These are phyloP conservation scores for Colletotrichum sp. DNA, from an alignment of 2,329 filamentous ascomycete genomes.

Conservation along the genomic window DNA sequence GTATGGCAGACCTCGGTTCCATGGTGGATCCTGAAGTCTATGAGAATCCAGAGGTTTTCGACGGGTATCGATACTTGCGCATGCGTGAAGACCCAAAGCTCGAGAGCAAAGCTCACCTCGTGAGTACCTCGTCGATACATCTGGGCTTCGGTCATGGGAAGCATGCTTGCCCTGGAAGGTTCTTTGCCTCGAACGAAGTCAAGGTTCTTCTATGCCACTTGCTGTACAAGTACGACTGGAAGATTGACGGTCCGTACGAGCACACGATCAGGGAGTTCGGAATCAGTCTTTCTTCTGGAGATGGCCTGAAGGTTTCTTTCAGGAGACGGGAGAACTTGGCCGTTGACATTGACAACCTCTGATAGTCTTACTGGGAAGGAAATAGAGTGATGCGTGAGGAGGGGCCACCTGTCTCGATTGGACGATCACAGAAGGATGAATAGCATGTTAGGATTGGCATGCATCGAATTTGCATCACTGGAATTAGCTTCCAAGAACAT, in stretches of 20 bases:
- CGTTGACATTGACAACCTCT: neutral
- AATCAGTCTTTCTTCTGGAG: neutral
- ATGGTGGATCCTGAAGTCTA: neutral
- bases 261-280: neutral
- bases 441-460: no score
- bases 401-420: fast-evolving
- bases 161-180: neutral
- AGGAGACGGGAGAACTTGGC: neutral
- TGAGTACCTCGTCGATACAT: neutral
- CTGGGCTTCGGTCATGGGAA: neutral
- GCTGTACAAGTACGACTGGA: neutral
- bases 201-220: neutral
- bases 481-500: no score
- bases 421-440: no score
- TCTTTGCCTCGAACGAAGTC: neutral
- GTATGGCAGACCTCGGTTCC: neutral
- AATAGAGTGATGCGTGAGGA: neutral
- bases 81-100: neutral
- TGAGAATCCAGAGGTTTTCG: neutral
- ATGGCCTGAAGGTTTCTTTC: neutral
- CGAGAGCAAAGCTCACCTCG: neutral
- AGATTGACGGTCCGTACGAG: neutral
- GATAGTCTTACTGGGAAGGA: fast-evolving
- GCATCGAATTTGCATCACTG: no score
- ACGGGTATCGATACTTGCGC: neutral